Evolutionary conservation across 441 rosid species (phyloP), one percentile per base, ranked within the genome.

Genomic region (Populus hybrid): DNA sequence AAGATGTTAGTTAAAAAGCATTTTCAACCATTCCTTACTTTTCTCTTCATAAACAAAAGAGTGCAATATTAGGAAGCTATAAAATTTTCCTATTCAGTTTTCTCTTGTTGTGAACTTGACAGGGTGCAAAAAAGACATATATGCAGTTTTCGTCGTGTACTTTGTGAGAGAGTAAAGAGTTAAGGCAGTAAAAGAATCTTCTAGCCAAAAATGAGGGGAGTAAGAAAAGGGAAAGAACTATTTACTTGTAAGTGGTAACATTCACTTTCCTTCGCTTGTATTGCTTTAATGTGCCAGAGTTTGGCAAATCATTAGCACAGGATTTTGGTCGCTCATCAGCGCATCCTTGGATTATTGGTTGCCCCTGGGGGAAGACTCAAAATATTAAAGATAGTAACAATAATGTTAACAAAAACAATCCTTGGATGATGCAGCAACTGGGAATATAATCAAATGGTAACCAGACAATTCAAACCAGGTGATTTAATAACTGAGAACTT

Each of bases 181-280:
- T 18, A 10, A 32, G 38, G 11, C 70, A 11, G 26, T 67, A 67
- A 7, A 67, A 30, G 32, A 30, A 30, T 30, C 32, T 30, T 30
- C 32, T 30, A 30, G 3, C 32, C 4, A 30, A 30, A 30, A 30
- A 30, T 30, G 32, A 30, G 32, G 32, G 32, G 32, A 30, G 32
- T 30, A 30, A 30, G 32, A 30, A 30, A 30, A 35, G 32, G 75
- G 69, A 77, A 68, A 10, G 59, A 34, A 70, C 20, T 76, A 61
- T 81, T 81, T 86, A 91, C 94, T 72, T 84, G 84, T 76, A 77
- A 75, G 79, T 78, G 74, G 78, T 30, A 71, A 64, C 74, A 42
- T 80, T 64, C 66, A 76, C 70, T 76, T 85, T 83, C 89, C 86
- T 88, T 79, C 84, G 85, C 80, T 90, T 91, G 53, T 18, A 26